A percentile compares a stretch with the other conserved stretches of the same genome.
phyloP scores from a whole-genome alignment of 2,329 filamentous ascomycete species.

The Neofusicoccum laricinum region DNA sequence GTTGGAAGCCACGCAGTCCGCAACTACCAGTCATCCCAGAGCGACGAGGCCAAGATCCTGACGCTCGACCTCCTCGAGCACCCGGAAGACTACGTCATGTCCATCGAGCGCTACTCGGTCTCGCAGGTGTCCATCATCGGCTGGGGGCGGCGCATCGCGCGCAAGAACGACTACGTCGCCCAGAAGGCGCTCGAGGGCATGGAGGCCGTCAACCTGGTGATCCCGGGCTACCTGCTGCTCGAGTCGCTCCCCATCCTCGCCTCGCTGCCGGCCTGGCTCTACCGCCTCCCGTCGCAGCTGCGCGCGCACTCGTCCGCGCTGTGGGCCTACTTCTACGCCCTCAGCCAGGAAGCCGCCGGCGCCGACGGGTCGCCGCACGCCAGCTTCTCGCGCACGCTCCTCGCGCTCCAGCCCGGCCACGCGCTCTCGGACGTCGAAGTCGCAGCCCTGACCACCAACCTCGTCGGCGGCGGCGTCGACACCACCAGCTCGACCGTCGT shows the following conservation, averaged over 20 bases:
- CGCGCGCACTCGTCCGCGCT: neutral
- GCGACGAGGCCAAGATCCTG: constrained; percentile 20
- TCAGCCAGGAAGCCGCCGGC: constrained; percentile 16
- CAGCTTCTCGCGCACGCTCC: constrained; percentile 17
- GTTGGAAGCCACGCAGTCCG: constrained; percentile 21
- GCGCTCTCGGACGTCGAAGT: constrained; percentile 10
- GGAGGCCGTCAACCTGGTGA: constrained; percentile 20
- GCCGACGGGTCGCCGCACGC: neutral
- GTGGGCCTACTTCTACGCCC: constrained; percentile 18
- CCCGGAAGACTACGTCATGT: constrained; percentile 16
- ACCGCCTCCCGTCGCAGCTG: constrained; percentile 10
- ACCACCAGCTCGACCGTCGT: constrained; percentile 25
- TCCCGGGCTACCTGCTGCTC: constrained; percentile 20
- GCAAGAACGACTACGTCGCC: constrained; percentile 19
- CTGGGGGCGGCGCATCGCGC: constrained; percentile 21
- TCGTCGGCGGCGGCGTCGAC: constrained; percentile 20
- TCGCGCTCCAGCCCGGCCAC: neutral
- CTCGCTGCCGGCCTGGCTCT: constrained; percentile 17
- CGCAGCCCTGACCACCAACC: neutral
- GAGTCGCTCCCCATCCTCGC: constrained; percentile 18
- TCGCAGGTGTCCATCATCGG: constrained; percentile 19
- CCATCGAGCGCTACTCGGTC: constrained; percentile 22
- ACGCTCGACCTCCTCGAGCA: constrained; percentile 18
- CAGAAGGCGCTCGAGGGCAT: constrained; percentile 19
- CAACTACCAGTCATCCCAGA: constrained; percentile 19